phyloP scores from a whole-genome alignment of 306 rosid species.

The Vigna reflexopilosa region DNA sequence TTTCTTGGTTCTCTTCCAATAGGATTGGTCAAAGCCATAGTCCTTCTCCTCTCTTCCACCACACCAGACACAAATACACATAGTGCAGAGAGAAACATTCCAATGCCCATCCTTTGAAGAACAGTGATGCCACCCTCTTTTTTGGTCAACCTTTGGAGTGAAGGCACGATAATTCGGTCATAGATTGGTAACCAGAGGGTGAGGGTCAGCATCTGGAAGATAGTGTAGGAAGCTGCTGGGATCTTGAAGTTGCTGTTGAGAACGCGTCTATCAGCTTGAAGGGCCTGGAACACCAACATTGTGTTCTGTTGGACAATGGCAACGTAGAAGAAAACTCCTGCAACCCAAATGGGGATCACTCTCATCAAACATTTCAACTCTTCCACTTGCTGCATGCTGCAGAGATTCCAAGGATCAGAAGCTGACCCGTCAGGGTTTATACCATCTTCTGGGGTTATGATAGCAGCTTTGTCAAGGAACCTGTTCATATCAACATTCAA shows the following conservation, averaged over 20 bases:
- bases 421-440: conserved; percentile 73
- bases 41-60: conserved; percentile 62
- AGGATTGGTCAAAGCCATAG: conserved; percentile 54
- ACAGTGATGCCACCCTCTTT: conserved; percentile 84
- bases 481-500: conserved; percentile 44
- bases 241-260: conserved; percentile 59
- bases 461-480: conserved; percentile 83
- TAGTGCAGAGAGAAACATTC: conserved; percentile 57
- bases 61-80: conserved; percentile 64
- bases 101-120: conserved; percentile 84
- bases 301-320: conserved; percentile 68
- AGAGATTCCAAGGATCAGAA: conserved; percentile 76
- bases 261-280: conserved; percentile 65
- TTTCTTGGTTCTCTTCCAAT: conserved; percentile 62
- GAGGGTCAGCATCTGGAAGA: conserved; percentile 71
- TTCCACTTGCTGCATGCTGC: conserved; percentile 88
- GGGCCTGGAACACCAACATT: conserved; percentile 77
- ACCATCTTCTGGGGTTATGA: conserved; percentile 55
- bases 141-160: conserved; percentile 56
- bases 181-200: conserved; percentile 75
- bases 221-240: conserved; percentile 76
- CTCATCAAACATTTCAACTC: conserved; percentile 76
- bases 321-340: conserved; percentile 56
- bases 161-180: conserved; percentile 67
- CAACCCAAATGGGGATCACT: conserved; percentile 76